Evolutionary conservation across 176 grass and related monocot genomes (phyloP).

Genomic region (Hsuehochloa calcarea): DNA sequence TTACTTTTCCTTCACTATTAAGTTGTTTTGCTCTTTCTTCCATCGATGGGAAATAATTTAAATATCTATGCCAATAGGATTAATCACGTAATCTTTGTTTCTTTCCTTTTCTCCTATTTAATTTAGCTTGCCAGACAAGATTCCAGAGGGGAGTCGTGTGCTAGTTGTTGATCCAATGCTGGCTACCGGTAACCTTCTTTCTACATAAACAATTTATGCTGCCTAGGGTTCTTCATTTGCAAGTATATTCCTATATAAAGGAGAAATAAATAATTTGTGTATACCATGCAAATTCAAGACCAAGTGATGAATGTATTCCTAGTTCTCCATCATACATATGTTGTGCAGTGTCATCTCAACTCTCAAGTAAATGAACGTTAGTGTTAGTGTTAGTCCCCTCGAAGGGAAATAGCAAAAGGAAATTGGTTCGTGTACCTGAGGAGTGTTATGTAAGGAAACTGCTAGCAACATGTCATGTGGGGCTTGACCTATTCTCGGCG

Average conservation of each 20-base stretch:
- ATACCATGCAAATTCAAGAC: neutral
- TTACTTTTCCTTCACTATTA: neutral
- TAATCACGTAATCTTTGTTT: neutral
- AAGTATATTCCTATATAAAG: neutral
- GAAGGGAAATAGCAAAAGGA: neutral
- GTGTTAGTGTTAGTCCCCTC: neutral
- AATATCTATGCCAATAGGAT: neutral
- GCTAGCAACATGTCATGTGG: neutral
- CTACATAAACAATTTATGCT: constrained; percentile 13
- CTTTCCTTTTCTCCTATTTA: constrained; percentile 7
- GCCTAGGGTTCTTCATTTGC: neutral
- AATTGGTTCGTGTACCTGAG: neutral
- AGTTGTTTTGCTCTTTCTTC: constrained; percentile 8
- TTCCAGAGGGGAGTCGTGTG: constrained; percentile 74
- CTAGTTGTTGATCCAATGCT: constrained; percentile 96
- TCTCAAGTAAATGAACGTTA: neutral
- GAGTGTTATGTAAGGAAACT: constrained; percentile 7
- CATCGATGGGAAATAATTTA: neutral
- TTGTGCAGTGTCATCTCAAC: neutral
- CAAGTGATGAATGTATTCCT: neutral
- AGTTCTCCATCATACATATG: neutral
- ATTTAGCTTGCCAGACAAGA: constrained; percentile 80
- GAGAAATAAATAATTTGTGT: neutral
- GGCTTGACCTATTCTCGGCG: too few relatives aligned
- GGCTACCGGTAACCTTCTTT: constrained; percentile 67